Conservation (phyloP, 2,329 filamentous ascomycete genomes). For the Penicillium sp. region DNA sequence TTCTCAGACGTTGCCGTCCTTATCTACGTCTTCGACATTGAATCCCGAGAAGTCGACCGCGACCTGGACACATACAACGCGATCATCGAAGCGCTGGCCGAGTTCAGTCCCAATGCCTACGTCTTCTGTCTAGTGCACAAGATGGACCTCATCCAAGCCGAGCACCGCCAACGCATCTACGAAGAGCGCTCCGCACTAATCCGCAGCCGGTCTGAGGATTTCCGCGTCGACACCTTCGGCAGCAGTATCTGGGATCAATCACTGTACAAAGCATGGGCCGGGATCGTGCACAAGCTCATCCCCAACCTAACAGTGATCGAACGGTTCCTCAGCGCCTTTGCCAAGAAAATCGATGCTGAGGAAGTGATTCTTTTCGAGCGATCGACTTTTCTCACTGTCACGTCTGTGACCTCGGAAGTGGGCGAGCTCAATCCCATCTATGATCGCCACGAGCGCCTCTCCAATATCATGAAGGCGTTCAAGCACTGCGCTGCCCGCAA, state of each 20-base stretch:
- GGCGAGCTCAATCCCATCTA: slow-evolving; percentile 78
- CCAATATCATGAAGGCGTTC: slow-evolving; percentile 97
- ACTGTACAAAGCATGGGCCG: slow-evolving; percentile 95
- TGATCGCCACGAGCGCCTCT: slow-evolving; percentile 90
- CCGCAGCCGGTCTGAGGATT: slow-evolving; percentile 64
- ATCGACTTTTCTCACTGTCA: slow-evolving; percentile 94
- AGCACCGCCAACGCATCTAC: slow-evolving; percentile 74
- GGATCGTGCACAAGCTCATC: slow-evolving; percentile 96
- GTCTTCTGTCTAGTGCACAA: slow-evolving; percentile 98
- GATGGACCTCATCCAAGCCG: slow-evolving; percentile 87
- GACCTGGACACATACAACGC: slow-evolving; percentile 89
- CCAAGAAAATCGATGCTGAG: slow-evolving; percentile 81
- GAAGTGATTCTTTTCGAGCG: slow-evolving; percentile 93
- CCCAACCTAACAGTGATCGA: slow-evolving; percentile 88
- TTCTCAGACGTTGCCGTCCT: slow-evolving; percentile 95
- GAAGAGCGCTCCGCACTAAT: slow-evolving; percentile 76
- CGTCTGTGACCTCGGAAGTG: slow-evolving; percentile 72
- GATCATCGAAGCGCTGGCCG: slow-evolving; percentile 80
- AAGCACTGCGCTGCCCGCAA: slow-evolving; percentile 65
- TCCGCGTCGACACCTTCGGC: slow-evolving; percentile 80
- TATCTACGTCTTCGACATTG: slow-evolving; percentile 99
- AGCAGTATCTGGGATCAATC: slow-evolving; percentile 99
- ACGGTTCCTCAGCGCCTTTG: slow-evolving; percentile 73
- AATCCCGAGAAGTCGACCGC: slow-evolving; percentile 87
- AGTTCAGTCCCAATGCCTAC: slow-evolving; percentile 74